Evolutionary conservation across 208 protist species (phyloP), one percentile per base, ranked within the genome.

Genomic region (Leishmania lainsoni): DNA sequence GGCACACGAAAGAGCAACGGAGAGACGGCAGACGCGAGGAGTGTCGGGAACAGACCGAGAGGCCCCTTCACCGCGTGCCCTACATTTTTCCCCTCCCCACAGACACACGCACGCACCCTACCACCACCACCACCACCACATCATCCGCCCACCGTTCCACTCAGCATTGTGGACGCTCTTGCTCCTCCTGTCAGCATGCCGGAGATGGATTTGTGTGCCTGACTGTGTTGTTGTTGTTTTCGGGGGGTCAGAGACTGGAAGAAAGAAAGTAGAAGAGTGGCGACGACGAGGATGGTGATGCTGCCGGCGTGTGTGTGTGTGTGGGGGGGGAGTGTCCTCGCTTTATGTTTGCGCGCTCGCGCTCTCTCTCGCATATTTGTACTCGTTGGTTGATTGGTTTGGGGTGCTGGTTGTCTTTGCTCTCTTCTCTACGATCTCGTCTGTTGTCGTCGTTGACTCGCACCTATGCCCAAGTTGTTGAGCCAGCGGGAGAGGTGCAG

Each of bases 151-250:
- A 45, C 42, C 42, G 42, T 8, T 45, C 10, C 16, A 63, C 58
- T 29, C 8, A 6, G 14, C 32, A 70, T 42, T 0, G n/a, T 26
- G 35, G 6, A 29, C 32, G 2, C 32, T 45, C 65, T 26, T 32
- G 77, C 51, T 68, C 49, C 79, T 61, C 29, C 9, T 80, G 20
- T 29, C 6, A 29, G 26, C 58, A n/a, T 14, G 58, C 58, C 58
- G 9, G 42, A 32, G 26, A 63, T 63, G 58, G 2, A n/a, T n/a
- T 45, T 45, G 42, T 45, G 42, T 4, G 42, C 42, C 42, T 45
- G 42, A 45, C 42, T 75, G 48, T 66, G 26, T 74, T 83, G 78
- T 65, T 65, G 22, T 76, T 71, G 68, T 69, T 68, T 76, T 52
- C 70, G 42, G 42, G 42, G 42, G 54, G 14, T n/a, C 54, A 58